phyloP scores from a whole-genome alignment of 371 early-diverging fungal species.

The Apophysomyces ossiformis region DNA sequence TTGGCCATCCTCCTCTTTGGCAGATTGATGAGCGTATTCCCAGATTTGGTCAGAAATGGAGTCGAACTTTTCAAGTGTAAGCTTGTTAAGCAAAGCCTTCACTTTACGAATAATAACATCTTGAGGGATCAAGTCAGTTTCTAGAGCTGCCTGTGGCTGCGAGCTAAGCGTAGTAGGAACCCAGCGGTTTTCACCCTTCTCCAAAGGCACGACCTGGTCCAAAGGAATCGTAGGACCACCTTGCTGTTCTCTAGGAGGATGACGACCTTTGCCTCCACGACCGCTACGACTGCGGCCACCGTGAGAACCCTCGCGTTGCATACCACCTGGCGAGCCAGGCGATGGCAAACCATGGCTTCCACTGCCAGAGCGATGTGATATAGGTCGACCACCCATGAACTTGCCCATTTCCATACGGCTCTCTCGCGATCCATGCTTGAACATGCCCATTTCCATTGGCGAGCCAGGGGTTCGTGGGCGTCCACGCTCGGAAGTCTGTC shows the following conservation, averaged over 20 bases:
- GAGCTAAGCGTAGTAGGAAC: conserved; percentile 56
- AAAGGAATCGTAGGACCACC: conserved; percentile 67
- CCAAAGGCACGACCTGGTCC: conserved; percentile 75
- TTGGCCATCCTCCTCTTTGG: conserved; percentile 68
- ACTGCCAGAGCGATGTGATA: conserved; percentile 58
- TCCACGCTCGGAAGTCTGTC: conserved; percentile 65
- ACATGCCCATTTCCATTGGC: conserved; percentile 49
- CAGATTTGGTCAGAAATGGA: conserved; percentile 83
- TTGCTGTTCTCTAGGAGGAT: conserved; percentile 41
- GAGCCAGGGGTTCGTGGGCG: conserved; percentile 54
- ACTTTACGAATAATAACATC: conserved; percentile 80
- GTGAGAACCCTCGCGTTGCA: conserved; percentile 59
- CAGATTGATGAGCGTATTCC: conserved; percentile 73
- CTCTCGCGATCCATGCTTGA: conserved; percentile 48
- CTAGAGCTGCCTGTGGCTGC: conserved; percentile 21
- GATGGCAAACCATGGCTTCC: conserved; percentile 48
- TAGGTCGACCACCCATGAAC: conserved; percentile 47
- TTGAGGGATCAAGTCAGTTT: conserved; percentile 53
- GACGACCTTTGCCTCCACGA: conserved; percentile 61
- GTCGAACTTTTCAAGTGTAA: conserved; percentile 94
- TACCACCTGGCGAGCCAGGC: conserved; percentile 57
- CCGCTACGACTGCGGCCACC: conserved; percentile 55
- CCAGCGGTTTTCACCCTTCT: conserved; percentile 87
- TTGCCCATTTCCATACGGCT: conserved; percentile 58
- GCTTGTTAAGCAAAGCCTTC: conserved; percentile 91